Base-by-base conservation (phyloP, 2,329 filamentous ascomycete species). In the Penicillium sp. region DNA sequence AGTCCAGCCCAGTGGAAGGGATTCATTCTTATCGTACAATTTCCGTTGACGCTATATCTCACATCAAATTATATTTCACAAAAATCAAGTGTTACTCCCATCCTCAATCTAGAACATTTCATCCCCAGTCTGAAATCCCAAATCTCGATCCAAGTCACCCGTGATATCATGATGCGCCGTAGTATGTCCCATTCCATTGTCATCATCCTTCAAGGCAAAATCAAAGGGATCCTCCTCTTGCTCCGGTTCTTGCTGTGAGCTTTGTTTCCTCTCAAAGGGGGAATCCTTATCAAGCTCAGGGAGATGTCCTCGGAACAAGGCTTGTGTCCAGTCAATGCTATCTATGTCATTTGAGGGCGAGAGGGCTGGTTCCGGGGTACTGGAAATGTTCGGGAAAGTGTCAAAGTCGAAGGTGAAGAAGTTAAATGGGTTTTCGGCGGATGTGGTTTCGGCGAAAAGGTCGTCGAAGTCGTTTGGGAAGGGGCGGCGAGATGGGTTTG, bases 141-240 rank as follows among this genome's bases (percentile, higher is more conserved):
- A 53, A 59, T 73, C 70, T n/a, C 56, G 57, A 61, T 73, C 70
- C 43, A 73, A 49, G 60, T 73, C 70, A 3, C 70, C 70, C 0
- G 70, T 73, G 3, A 73, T 72, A 44, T 60, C 58, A 5, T 49
- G 57, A 36, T 51, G 51, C 42, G 57, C 48, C 2, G 48, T 34
- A n/a, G 18, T 21, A 4, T 26, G 21, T 2, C 10, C 6, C 18
- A 29, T 6, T 8, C 45, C 45, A 12, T 57, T 50, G 10, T 57
- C 47, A 24, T 51, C 59, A 24, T 57, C 59, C 1, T 57, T 52
- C n/a, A 65, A 13, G 10, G 49, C 33, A 49, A 66, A 65, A 8
- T 52, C 52, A 42, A 66, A 66, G 1, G 56, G 41, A 49, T 63
- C 58, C n/a, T 55, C 51, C 8, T 43, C 45, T n/a, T 58, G 49